phyloP scores from a whole-genome alignment of 345 rosid genomes.

The Linum lewisii region DNA sequence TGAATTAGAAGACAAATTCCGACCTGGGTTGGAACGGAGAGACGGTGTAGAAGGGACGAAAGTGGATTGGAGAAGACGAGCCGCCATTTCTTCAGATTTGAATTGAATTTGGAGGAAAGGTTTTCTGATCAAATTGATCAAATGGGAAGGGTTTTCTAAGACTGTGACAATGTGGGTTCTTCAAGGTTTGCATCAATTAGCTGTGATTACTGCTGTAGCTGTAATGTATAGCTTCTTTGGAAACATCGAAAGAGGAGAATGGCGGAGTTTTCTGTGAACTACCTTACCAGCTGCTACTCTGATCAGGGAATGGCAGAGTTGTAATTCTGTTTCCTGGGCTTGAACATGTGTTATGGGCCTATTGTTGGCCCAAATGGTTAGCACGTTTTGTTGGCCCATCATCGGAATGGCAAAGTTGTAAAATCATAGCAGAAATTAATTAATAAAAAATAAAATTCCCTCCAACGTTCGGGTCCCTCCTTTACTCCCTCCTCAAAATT shows the following conservation, averaged over 20 bases:
- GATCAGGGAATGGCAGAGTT: neutral
- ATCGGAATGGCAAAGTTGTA: no score
- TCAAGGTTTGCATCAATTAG: neutral
- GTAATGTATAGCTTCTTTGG: neutral
- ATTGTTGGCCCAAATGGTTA: no score
- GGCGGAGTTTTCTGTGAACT: constrained; percentile 4
- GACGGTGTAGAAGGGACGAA: constrained; percentile 41
- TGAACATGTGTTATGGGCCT: no score
- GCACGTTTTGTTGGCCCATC: no score
- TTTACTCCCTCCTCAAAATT: no score
- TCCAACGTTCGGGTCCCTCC: neutral
- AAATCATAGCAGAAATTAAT: no score
- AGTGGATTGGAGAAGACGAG: constrained; percentile 46
- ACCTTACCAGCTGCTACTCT: neutral
- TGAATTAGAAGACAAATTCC: neutral
- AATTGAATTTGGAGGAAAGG: neutral
- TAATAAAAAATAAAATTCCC: neutral
- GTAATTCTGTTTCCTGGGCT: neutral
- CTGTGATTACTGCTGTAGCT: neutral
- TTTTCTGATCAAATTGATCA: neutral
- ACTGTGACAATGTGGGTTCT: neutral
- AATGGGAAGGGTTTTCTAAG: constrained; percentile 4
- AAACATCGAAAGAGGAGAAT: constrained; percentile 2
- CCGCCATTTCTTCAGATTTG: constrained; percentile 31
- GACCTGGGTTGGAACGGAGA: constrained; percentile 7